Evolutionary conservation across 2,329 filamentous ascomycete species (phyloP), one percentile per base, ranked within the genome.

Genomic region (Ophiocordyceps camponoti-saundersi): DNA sequence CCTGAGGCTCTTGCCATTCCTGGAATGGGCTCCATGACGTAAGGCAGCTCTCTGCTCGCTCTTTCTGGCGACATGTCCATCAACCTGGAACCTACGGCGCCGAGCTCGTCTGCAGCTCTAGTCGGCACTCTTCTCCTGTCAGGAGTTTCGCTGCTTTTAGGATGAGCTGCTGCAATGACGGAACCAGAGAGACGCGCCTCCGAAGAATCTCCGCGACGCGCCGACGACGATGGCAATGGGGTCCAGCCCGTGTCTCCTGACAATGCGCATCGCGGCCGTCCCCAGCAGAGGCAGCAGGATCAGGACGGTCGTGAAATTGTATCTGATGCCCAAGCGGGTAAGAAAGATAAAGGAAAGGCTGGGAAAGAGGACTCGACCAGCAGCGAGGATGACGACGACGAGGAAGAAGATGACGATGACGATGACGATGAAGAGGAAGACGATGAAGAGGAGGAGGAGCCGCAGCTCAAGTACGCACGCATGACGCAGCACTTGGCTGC

Each of bases 371-470:
- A 22, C 10, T 44, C 42, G 26, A 44, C n/a, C 16, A 32, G 12
- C 22, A 18, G 21, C 16, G 23, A 15, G 0, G 65, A 67, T 0
- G 71, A 71, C 0, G 67, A 69, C 0, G 71, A 69, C 0, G 67
- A 68, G 0, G 67, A 65, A 0, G 67, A 65, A 0, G 65, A 69
- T 0, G 70, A 69, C 0, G 70, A 70, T 0, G 75, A 78, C 0
- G 75, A 78, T 0, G 77, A 80, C 0, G 76, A 79, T 0, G 79
- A 80, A 0, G 82, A 87, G 0, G 82, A 85, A 0, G 80, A 83
- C 0, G 86, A 93, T 0, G 86, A 89, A 0, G 88, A 92, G 3
- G 89, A 95, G 6, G 90, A 96, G 18, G 90, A 96, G 64, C 93
- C 92, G 26, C 83, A 82, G 58, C 76, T 98, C 56, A 98, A 98